A percentile compares a stretch with the other conserved stretches of the same genome.
phyloP scores from a whole-genome alignment of 1,284 basidiomycete genomes.

The Tylopilus sp. region DNA sequence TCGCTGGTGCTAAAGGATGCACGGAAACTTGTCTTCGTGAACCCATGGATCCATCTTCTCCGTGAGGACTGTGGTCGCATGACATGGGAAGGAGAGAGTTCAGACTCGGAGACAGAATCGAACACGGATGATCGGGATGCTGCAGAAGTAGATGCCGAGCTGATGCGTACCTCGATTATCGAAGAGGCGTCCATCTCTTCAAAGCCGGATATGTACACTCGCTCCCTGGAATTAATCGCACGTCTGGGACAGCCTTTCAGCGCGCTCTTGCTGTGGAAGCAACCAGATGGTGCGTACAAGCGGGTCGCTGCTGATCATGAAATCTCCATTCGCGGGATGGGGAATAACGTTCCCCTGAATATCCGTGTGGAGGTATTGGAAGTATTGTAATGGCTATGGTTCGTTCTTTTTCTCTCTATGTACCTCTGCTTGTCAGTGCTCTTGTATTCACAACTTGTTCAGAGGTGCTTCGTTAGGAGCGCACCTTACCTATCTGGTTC shows the following conservation, averaged over 20 bases:
- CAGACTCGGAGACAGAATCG: not conserved
- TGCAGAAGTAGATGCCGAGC: not conserved
- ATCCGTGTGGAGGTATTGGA: conserved; percentile 3
- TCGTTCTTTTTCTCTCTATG: too few species aligned
- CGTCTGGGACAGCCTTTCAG: not conserved
- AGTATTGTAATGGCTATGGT: too few species aligned
- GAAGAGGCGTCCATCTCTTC: not conserved
- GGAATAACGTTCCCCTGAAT: conserved; percentile 1
- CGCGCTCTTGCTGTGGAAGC: conserved; percentile 1
- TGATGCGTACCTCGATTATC: not conserved
- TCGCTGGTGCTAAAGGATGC: not conserved
- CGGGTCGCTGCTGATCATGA: conserved; percentile 5
- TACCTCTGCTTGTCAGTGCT: too few species aligned
- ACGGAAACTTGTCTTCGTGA: conserved; percentile 1
- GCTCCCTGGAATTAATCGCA: not conserved
- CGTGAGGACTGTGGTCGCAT: not conserved
- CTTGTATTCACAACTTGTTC: too few species aligned
- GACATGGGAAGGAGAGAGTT: not conserved
- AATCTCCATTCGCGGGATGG: not conserved
- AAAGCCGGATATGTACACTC: not conserved
- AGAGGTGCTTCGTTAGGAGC: too few species aligned
- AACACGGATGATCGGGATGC: too few species aligned
- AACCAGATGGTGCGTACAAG: conserved; percentile 2
- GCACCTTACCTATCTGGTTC: too few species aligned
- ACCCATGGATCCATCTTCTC: conserved; percentile 6